Base-by-base conservation (phyloP, 306 rosid genomes). In the Herpetospermum pedunculosum region DNA sequence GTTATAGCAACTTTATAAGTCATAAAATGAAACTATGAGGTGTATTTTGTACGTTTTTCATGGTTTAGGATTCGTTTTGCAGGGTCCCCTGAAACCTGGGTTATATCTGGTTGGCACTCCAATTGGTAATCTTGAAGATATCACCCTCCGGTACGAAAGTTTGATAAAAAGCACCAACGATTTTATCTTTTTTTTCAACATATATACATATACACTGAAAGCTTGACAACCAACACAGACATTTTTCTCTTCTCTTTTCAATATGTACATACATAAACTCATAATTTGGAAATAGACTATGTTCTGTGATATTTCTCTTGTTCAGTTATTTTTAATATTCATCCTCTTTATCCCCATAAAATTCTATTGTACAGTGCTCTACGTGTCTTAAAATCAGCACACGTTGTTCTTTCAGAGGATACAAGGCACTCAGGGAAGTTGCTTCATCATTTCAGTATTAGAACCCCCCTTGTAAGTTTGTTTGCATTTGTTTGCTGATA, bases 381-480 rank as follows among this genome's bases (percentile, higher is more conserved):
- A 41, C 97, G 97, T 7, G 86, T 91, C 2, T 77, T 94, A 46
- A 87, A 80, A 40, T 87, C 96, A 13, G 99, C 96, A 53, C 76
- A 88, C 76, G 90, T 94, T 47, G 85, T 94, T 75, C 96, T 94
- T 15, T 88, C 97, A 0, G 97, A 94, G 73, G 99, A 91, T 71
- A 94, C 99, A 2, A 85, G 99, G 74, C 99, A 94, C 80, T 94
- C 99, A 0, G 95, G 96, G 60, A 91, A 88, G 86, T 74, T 91
- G 87, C 89, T 94, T 62, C 96, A 83, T 30, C 85, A 91, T 83
- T 94, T 86, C 82, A 82, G 81, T 64, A 91, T 94, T 71, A 86
- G 84, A 83, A 89, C 95, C 30, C 97, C 97, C 26, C 97, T 94
- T 37, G 99, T 94, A 75, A 83, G 88, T 77, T 8, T 57, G 25